A percentile compares a stretch with the other conserved stretches of the same genome.
Evolutionary conservation across 805 yeast genomes (phyloP).

Genomic region (Saccharomycopsis fermentans): DNA sequence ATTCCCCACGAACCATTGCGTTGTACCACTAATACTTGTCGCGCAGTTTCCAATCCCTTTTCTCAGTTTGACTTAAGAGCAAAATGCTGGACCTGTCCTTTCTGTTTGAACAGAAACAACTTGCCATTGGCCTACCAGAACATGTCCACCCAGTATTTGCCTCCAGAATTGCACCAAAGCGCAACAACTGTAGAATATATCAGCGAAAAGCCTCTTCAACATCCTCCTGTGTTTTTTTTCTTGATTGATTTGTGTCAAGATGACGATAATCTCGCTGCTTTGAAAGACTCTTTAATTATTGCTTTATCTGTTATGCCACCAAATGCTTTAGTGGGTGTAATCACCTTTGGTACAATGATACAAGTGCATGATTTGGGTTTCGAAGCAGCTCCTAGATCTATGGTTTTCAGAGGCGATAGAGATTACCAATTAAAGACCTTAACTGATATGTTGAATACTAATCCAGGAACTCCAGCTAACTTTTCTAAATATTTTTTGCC

Average conservation of each 20-base stretch:
- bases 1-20: constrained; percentile 80
- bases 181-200: constrained; percentile 80
- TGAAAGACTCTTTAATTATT: constrained; percentile 70
- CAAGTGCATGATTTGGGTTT: constrained; percentile 78
- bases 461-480: constrained; percentile 31
- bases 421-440: constrained; percentile 53
- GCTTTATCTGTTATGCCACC: constrained; percentile 76
- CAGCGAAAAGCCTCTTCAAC: constrained; percentile 65
- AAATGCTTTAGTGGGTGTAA: constrained; percentile 76
- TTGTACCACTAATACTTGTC: constrained; percentile 70
- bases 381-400: constrained; percentile 59
- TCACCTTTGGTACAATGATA: constrained; percentile 84
- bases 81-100: constrained; percentile 75
- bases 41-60: constrained; percentile 79
- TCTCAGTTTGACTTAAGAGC: constrained; percentile 70
- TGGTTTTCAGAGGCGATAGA: constrained; percentile 81
- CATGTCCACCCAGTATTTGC: constrained; percentile 65
- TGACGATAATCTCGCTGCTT: constrained; percentile 71
- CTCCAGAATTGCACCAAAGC: constrained; percentile 62
- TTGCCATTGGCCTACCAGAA: constrained; percentile 76
- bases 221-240: constrained; percentile 79
- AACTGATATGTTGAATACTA: constrained; percentile 53
- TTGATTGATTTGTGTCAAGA: constrained; percentile 88
- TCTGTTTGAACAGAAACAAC: constrained; percentile 69
- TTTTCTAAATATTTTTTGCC: constrained; percentile 63